phyloP scores from a whole-genome alignment of 2,329 filamentous ascomycete genomes.

The Diaporthe vexans region DNA sequence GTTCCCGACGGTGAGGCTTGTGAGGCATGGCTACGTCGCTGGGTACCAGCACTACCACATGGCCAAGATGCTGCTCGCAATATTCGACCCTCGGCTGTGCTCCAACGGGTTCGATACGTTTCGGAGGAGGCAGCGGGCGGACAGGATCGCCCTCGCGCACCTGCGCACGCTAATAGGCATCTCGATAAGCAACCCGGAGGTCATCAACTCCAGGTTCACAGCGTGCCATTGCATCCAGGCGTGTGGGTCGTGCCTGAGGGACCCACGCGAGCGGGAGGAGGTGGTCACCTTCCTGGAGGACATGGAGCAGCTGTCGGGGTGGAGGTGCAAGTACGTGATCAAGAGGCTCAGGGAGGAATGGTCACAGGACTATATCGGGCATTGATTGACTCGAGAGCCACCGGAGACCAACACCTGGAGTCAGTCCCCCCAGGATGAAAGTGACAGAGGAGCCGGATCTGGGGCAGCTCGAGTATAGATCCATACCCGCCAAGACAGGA shows the following conservation, averaged over 20 bases:
- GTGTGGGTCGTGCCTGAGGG: slow-evolving; percentile 9
- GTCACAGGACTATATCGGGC: slow-evolving; percentile 13
- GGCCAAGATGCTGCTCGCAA: slow-evolving; percentile 54
- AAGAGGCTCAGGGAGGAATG: slow-evolving; percentile 26
- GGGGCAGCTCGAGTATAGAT: background rate
- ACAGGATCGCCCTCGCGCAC: slow-evolving; percentile 45
- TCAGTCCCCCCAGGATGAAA: background rate
- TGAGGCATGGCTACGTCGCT: slow-evolving; percentile 46
- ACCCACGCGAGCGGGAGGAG: slow-evolving; percentile 24
- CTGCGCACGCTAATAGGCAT: slow-evolving; percentile 47
- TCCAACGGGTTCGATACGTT: slow-evolving; percentile 46
- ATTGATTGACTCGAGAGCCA: slow-evolving; percentile 11
- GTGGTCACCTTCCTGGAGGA: slow-evolving; percentile 18
- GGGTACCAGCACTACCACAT: slow-evolving; percentile 58
- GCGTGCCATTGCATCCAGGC: slow-evolving; percentile 44
- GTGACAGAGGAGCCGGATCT: background rate
- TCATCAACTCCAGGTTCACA: slow-evolving; percentile 47
- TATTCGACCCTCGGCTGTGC: slow-evolving; percentile 54
- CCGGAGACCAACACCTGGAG: background rate
- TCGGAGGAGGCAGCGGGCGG: slow-evolving; percentile 41
- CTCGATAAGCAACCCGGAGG: slow-evolving; percentile 47
- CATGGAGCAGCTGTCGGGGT: slow-evolving; percentile 20
- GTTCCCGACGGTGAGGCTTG: slow-evolving; percentile 42
- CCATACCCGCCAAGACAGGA: slow-evolving; percentile 11
- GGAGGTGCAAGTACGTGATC: slow-evolving; percentile 24